Base-by-base conservation (phyloP, 192 early-diverging fungal species). In the Fimicolochytrium jonesii region DNA sequence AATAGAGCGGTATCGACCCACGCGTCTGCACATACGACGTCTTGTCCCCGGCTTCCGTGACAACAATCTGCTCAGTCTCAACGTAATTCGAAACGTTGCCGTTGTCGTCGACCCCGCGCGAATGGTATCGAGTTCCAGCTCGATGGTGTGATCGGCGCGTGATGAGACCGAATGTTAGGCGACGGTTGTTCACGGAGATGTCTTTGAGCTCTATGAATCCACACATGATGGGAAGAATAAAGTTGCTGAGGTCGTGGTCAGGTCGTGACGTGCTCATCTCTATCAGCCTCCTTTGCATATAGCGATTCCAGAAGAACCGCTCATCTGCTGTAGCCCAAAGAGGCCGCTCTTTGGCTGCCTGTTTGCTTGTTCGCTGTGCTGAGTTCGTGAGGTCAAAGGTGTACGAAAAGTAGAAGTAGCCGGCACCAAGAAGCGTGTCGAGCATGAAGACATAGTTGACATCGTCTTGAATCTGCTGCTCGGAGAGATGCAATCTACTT, bases 31-130 rank as follows among this genome's bases (percentile, higher is more conserved):
- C 88, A 76, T 93, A 93, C 0, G 93, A 82, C 6, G 41, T 35
- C 59, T 88, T 50, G 45, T 90, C 82, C 26, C 72, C 70, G 10
- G 75, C 72, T 26, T 83, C 83, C 48, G 80, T 80, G 51, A 87
- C 71, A 5, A 93, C 80, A 46, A 98, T 76, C 78, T 97, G 94
- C 68, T 99, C 95, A 2, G 94, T 98, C 76, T 99, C 97, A 7
- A 93, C 92, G 72, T 85, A 97, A 73, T 99, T 99, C 35, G 97
- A 90, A 31, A 97, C 95, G 65, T 95, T 87, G 28, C 95, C 97
- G 2, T 89, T 57, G 41, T 80, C 83, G 68, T 99, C 95, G 26
- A 95, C 85, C 57, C 97, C 95, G 47, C 97, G 87, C 31, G 89
- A 88, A 68, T 96, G 89, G 70, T 88, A 99, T 20, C 97, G 87